Evolutionary conservation across 352 stramenopile genomes (phyloP), one percentile per base, ranked within the genome.

Genomic region (Phytopythium boreale): DNA sequence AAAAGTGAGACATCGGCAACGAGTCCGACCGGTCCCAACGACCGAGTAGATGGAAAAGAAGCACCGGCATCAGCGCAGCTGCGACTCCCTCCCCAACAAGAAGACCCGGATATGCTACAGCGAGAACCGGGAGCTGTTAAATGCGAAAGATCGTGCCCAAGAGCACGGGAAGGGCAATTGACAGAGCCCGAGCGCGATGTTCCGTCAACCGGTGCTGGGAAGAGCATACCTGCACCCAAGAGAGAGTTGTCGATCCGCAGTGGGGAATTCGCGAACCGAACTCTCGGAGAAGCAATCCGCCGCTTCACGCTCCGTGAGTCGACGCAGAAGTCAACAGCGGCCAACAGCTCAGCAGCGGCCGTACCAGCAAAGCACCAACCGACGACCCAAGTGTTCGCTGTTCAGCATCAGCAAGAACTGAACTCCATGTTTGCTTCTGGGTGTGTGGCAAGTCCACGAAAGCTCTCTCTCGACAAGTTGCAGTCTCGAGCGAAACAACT

Each of bases 261-360:
- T 52, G 84, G 77, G 24, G 75, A 93, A n/a, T 91, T 93, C 57
- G 72, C 63, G 4, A 89, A 89, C 56, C 84, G 79, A 66, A 85
- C 77, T 17, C 70, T 90, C 17, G 68, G 77, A 8, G 79, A 93
- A 67, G 80, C 84, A 2, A 77, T 90, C 36, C 57, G 79, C 19
- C 66, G 53, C 19, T 90, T 89, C 46, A 73, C 70, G 10, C 63
- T 93, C 4, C 75, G 80, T 27, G 66, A 87, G 22, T 66, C 65
- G 24, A 31, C 19, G 4, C 19, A 26, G 26, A 12, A 11, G 12
- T 1, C 47, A 22, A 0, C 12, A 41, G 2, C 64, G 63, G 41
- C 12, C 27, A 58, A 10, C 44, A 27, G 27, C 31, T 14, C 53
- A 10, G 39, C 6, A 8, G 10, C 15, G 5, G 22, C 24, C 22